Percentiles rank a stretch among this genome's conserved stretches.
phyloP scores from a whole-genome alignment of 108 stramenopile genomes.

The Bacterosira constricta region DNA sequence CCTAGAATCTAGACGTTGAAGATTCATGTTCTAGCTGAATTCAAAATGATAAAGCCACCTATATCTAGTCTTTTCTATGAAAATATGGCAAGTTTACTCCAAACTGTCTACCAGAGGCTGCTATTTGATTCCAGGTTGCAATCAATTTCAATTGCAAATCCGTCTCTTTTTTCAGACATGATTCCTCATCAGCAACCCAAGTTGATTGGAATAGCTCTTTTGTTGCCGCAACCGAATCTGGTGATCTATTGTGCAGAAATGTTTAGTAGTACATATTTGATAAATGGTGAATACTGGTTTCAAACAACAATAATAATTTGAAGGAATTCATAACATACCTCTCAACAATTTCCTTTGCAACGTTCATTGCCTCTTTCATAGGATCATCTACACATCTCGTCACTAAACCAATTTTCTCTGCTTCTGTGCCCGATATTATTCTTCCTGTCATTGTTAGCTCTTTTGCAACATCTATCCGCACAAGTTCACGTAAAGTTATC shows the following conservation, averaged over 20 bases:
- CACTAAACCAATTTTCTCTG: conserved; percentile 69
- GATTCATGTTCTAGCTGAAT: too few species aligned
- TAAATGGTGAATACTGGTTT: too few species aligned
- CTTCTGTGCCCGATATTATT: conserved; percentile 74
- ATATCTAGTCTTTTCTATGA: conserved; percentile 47
- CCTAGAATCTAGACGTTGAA: too few species aligned
- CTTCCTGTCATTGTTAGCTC: conserved; percentile 89
- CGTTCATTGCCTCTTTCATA: conserved; percentile 67
- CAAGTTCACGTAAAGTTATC: conserved; percentile 72
- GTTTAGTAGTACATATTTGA: too few species aligned
- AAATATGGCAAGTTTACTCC: conserved; percentile 79
- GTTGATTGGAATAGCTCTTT: conserved; percentile 84
- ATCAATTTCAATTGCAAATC: conserved; percentile 72
- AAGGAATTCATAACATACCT: too few species aligned
- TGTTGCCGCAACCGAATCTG: conserved; percentile 81
- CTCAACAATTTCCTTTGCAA: conserved; percentile 67
- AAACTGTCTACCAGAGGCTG: conserved; percentile 76
- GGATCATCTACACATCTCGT: conserved; percentile 82
- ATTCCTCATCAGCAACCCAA: conserved; percentile 68
- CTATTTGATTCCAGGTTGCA: conserved; percentile 84
- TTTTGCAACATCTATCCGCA: conserved; percentile 83
- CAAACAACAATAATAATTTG: too few species aligned
- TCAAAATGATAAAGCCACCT: background rate
- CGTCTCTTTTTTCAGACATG: conserved; percentile 72
- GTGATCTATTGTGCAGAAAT: conserved; percentile 67